Conservation (phyloP, 2,329 filamentous ascomycete genomes). For the Stagonosporopsis tanaceti region DNA sequence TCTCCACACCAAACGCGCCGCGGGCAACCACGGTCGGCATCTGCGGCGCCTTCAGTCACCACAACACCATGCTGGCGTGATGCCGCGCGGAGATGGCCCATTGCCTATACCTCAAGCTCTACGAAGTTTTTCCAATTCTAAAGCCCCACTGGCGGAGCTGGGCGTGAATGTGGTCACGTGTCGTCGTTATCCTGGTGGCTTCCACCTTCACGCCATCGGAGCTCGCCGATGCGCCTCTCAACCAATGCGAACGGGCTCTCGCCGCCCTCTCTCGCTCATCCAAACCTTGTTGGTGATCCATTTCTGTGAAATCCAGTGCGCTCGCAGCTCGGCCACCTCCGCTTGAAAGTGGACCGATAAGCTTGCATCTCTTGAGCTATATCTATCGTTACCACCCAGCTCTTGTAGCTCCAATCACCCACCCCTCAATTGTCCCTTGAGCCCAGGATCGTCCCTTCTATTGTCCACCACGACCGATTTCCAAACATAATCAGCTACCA, state of each 20-base stretch:
- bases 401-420: constrained; percentile 24
- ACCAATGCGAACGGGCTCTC: constrained; percentile 37
- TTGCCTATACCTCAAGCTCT: constrained; percentile 18
- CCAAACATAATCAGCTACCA: constrained; percentile 32
- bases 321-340: constrained; percentile 45
- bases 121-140: constrained; percentile 16
- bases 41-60: constrained; percentile 10
- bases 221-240: constrained; percentile 44
- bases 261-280: constrained; percentile 32
- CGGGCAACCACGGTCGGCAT: constrained; percentile 11
- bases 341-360: constrained; percentile 43
- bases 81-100: constrained; percentile 24
- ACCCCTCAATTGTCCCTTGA: constrained; percentile 18
- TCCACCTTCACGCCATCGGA: constrained; percentile 33
- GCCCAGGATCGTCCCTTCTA: constrained; percentile 1
- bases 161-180: constrained; percentile 36
- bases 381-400: constrained; percentile 35
- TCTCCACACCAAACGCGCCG: constrained; percentile 15
- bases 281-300: constrained; percentile 35
- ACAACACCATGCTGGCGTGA: constrained; percentile 38
- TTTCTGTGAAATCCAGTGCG: constrained; percentile 34
- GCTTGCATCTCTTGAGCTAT: constrained; percentile 35
- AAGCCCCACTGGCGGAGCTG: constrained; percentile 24
- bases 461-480: not conserved
- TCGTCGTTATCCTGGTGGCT: constrained; percentile 31